These are phyloP conservation scores for Letharia lupina DNA, from an alignment of 495 filamentous ascomycete species.

Conservation along the genomic window DNA sequence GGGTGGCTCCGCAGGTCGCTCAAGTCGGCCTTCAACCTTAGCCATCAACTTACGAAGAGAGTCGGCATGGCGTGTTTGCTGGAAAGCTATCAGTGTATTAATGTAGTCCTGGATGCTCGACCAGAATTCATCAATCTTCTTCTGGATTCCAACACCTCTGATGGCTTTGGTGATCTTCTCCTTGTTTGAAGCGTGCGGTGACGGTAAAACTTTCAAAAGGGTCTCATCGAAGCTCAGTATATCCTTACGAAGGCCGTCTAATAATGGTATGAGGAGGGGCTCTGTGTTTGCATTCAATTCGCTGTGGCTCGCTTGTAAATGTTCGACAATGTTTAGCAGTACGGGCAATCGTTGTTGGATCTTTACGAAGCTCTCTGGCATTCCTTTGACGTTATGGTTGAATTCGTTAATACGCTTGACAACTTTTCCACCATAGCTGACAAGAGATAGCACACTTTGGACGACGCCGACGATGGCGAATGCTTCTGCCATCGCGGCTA, in stretches of 20 bases:
- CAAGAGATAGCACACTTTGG: slow-evolving; percentile 30
- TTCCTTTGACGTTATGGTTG: slow-evolving; percentile 20
- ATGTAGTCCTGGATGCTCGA: slow-evolving; percentile 12
- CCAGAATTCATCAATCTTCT: slow-evolving; percentile 14
- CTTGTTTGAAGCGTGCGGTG: slow-evolving; percentile 16
- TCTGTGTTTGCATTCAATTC: slow-evolving; percentile 9
- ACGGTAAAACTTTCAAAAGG: slow-evolving; percentile 15
- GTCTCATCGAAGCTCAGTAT: slow-evolving; percentile 11
- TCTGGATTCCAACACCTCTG: slow-evolving; percentile 17
- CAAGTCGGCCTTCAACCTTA: neutral
- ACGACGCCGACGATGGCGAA: slow-evolving; percentile 29
- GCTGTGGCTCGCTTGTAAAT: slow-evolving; percentile 10
- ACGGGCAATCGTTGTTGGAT: slow-evolving; percentile 29
- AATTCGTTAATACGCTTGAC: slow-evolving; percentile 30
- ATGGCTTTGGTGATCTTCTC: slow-evolving; percentile 20
- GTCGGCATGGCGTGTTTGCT: slow-evolving; percentile 7
- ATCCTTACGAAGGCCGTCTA: slow-evolving; percentile 12
- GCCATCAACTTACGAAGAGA: slow-evolving; percentile 8
- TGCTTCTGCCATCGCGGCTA: slow-evolving; percentile 30
- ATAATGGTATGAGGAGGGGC: slow-evolving; percentile 5
- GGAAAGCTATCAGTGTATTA: slow-evolving; percentile 15
- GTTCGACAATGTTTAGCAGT: slow-evolving; percentile 21
- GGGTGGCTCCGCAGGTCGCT: neutral
- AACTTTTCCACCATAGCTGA: slow-evolving; percentile 31
- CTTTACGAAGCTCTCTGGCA: slow-evolving; percentile 30